Evolutionary conservation across 2,329 filamentous ascomycete species (phyloP).

Genomic region (Acrocalymma vagum): DNA sequence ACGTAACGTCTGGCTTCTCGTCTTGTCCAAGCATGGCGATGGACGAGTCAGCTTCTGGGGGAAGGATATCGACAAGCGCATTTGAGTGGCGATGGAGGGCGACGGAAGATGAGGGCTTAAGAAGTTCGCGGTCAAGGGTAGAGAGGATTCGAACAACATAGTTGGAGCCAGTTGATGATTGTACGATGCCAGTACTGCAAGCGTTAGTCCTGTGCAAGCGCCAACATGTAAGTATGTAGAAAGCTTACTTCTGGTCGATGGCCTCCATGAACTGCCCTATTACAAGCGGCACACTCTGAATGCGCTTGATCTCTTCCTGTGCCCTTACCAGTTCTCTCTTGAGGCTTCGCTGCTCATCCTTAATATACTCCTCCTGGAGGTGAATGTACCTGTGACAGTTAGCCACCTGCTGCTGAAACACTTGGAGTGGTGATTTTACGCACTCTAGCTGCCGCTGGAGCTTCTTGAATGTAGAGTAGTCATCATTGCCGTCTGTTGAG

Average conservation of each 20-base stretch:
- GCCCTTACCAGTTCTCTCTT: slow-evolving; percentile 97
- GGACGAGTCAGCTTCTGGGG: slow-evolving; percentile 97
- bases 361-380: slow-evolving; percentile 99
- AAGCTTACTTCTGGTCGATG: slow-evolving; percentile 92
- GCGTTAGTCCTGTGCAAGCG: slow-evolving; percentile 20
- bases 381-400: slow-evolving; percentile 77
- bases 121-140: slow-evolving; percentile 95
- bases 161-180: slow-evolving; percentile 97
- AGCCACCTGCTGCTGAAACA: slow-evolving; percentile 26
- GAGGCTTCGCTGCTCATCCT: slow-evolving; percentile 98
- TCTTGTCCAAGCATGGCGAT: slow-evolving; percentile 97
- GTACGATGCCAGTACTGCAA: slow-evolving; percentile 91
- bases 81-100: slow-evolving; percentile 98
- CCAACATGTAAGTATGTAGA: background rate
- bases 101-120: slow-evolving; percentile 97
- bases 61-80: slow-evolving; percentile 96
- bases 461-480: slow-evolving; percentile 96
- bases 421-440: slow-evolving; percentile 35
- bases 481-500: slow-evolving; percentile 82
- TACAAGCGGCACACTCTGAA: slow-evolving; percentile 96
- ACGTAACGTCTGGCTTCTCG: slow-evolving; percentile 98
- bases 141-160: slow-evolving; percentile 98
- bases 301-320: slow-evolving; percentile 99
- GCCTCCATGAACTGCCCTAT: slow-evolving; percentile 99
- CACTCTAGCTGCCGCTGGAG: slow-evolving; percentile 96